Conservation (phyloP, 495 filamentous ascomycete genomes). For the Penicillium herquei region DNA sequence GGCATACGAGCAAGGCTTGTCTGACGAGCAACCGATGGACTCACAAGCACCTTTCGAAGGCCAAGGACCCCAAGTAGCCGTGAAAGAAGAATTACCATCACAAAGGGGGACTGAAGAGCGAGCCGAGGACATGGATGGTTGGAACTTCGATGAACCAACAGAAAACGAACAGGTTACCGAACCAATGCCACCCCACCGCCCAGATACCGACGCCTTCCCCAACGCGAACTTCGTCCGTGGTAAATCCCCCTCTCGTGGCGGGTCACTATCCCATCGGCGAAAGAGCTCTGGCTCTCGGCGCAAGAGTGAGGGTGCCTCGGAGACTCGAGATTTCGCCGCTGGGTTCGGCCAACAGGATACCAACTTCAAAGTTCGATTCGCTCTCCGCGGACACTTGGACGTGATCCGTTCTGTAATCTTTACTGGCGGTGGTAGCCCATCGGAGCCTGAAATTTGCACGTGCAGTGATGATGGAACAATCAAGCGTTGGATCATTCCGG, state of each 20-base stretch:
- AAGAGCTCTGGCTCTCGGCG: conserved; percentile 76
- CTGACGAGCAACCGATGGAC: conserved; percentile 56
- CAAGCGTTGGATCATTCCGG: conserved; percentile 94
- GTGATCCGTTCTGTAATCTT: conserved; percentile 92
- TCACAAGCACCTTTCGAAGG: conserved; percentile 56
- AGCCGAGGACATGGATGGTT: conserved; percentile 66
- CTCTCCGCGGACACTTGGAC: conserved; percentile 87
- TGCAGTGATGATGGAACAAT: conserved; percentile 93
- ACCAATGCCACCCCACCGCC: conserved; percentile 58
- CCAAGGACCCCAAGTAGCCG: conserved; percentile 48
- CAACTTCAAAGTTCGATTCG: conserved; percentile 90
- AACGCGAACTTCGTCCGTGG: conserved; percentile 71
- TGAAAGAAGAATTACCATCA: conserved; percentile 32
- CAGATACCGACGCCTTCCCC: conserved; percentile 83
- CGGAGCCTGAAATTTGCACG: conserved; percentile 95
- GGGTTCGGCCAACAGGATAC: conserved; percentile 43
- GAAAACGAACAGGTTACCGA: conserved; percentile 44
- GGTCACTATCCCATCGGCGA: conserved; percentile 69
- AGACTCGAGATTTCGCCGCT: conserved; percentile 41
- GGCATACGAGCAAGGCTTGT: conserved; percentile 34
- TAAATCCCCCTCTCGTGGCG: conserved; percentile 71
- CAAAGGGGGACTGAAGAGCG: conserved; percentile 36
- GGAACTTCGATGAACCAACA: conserved; percentile 82
- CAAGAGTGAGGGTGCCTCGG: conserved; percentile 53
- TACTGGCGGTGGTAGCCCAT: conserved; percentile 89